These are phyloP conservation scores for Pseudogymnoascus sp. DNA, from an alignment of 2,329 filamentous ascomycete genomes.

Conservation along the genomic window DNA sequence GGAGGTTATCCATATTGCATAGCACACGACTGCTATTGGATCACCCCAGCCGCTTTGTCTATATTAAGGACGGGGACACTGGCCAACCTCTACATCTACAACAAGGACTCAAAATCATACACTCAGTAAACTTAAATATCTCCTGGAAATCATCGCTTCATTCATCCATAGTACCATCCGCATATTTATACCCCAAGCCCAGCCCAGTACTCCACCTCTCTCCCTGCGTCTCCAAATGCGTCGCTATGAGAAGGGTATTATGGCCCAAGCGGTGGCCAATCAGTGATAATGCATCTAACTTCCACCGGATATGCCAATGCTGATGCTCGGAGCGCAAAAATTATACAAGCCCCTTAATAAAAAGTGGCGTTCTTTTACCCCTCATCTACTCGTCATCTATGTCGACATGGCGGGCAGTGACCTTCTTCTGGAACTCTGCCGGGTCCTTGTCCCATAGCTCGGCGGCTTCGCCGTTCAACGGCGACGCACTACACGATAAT, in stretches of 20 bases:
- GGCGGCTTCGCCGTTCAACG: conserved; percentile 91
- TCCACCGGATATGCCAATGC: neutral
- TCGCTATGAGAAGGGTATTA: conserved; percentile 5
- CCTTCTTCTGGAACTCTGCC: conserved; percentile 77
- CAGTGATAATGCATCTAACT: conserved; percentile 7
- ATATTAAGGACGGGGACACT: too few species aligned
- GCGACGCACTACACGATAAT: conserved; percentile 61
- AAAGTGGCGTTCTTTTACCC: neutral
- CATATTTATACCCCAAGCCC: conserved; percentile 3
- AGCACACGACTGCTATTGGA: too few species aligned
- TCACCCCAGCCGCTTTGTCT: too few species aligned
- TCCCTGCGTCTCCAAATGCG: conserved; percentile 3
- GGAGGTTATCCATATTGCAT: neutral
- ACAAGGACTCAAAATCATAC: neutral
- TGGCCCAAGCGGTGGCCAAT: conserved; percentile 6
- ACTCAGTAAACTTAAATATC: neutral
- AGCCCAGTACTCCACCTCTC: conserved; percentile 1
- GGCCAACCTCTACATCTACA: neutral
- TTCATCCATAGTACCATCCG: neutral
- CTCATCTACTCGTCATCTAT: conserved; percentile 52
- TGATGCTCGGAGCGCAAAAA: neutral
- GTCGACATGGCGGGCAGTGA: conserved; percentile 54
- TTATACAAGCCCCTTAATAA: conserved; percentile 19
- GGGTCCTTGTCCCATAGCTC: conserved; percentile 90
- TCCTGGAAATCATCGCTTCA: neutral